A percentile compares a stretch with the other conserved stretches of the same genome.
Conservation (phyloP, 2,329 filamentous ascomycete genomes). For the Teratosphaeria nubilosa region DNA sequence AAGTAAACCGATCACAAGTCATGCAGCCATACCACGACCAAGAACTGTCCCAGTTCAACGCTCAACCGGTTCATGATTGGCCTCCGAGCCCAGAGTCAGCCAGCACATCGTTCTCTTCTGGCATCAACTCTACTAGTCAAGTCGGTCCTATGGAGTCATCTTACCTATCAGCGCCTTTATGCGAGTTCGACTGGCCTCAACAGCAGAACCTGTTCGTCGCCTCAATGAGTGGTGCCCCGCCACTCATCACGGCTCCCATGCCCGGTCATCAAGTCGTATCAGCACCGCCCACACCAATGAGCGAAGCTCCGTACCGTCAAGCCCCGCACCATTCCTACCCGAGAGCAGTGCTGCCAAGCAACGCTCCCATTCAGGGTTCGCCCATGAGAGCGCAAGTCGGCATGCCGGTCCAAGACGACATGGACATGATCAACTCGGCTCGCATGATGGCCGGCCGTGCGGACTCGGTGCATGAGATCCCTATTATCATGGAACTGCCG, state of each 20-base stretch:
- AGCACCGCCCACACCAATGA: background rate
- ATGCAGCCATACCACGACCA: background rate
- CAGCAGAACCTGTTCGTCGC: background rate
- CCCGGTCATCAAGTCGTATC: background rate
- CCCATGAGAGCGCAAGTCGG: background rate
- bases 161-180: background rate
- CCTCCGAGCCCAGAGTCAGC: background rate
- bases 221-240: background rate
- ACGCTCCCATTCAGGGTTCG: background rate
- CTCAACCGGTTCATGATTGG: background rate
- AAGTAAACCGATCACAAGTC: background rate
- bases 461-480: background rate
- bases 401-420: background rate
- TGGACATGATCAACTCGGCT: background rate
- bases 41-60: background rate
- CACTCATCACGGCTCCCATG: background rate
- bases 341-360: background rate
- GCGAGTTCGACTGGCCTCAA: background rate
- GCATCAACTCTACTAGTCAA: background rate
- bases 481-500: background rate
- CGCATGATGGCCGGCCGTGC: background rate
- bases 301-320: background rate
- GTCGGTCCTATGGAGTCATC: background rate
- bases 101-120: background rate
- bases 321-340: background rate